Evolutionary conservation across 345 rosid species (phyloP).

Genomic region (Melaleuca quinquenervia): DNA sequence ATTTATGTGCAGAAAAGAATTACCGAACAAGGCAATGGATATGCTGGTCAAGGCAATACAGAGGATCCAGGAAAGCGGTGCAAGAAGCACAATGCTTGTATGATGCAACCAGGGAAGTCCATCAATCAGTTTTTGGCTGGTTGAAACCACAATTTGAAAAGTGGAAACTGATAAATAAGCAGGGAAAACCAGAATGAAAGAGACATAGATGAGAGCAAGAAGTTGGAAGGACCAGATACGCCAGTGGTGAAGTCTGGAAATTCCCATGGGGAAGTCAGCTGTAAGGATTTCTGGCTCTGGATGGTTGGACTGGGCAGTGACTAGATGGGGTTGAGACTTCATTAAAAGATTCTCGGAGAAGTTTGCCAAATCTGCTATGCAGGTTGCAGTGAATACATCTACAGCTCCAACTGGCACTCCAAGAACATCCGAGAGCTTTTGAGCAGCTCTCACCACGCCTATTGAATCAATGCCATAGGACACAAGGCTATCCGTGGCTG

Average conservation of each 20-base stretch:
- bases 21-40: constrained; percentile 36
- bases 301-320: constrained; percentile 9
- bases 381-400: constrained; percentile 57
- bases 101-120: constrained; percentile 15
- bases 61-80: constrained; percentile 65
- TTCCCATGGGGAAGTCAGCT: constrained; percentile 17
- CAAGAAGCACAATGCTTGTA: constrained; percentile 17
- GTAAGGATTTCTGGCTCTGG: constrained; percentile 18
- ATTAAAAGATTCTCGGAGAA: constrained; percentile 35
- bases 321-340: constrained; percentile 34
- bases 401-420: constrained; percentile 63
- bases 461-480: constrained; percentile 66
- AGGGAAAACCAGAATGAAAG: constrained; percentile 32
- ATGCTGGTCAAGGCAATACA: constrained; percentile 35
- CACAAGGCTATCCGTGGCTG: constrained; percentile 35
- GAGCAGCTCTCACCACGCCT: constrained; percentile 66
- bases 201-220: constrained; percentile 32
- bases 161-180: constrained; percentile 39
- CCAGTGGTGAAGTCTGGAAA: constrained; percentile 21
- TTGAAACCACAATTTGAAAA: constrained; percentile 21
- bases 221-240: constrained; percentile 32
- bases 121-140: neutral
- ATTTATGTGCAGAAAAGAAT: constrained; percentile 46
- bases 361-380: constrained; percentile 55
- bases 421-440: constrained; percentile 50